Percentiles rank a stretch among this genome's conserved stretches.
These are phyloP conservation scores for Henckelia pumila DNA, from an alignment of 257 asterid species.

Conservation along the genomic window DNA sequence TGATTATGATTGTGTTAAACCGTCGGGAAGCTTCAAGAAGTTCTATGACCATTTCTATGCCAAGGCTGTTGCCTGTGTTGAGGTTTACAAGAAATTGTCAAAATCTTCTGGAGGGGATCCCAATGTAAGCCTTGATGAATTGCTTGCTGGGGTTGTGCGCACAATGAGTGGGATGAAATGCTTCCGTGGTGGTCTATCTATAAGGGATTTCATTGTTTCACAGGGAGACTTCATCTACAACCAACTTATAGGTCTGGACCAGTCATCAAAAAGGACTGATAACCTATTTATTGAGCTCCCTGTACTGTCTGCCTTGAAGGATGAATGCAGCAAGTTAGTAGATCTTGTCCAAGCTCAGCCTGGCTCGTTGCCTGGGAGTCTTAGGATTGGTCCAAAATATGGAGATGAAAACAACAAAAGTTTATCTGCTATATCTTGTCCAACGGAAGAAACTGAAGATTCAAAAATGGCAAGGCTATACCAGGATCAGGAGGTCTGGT, in stretches of 20 bases:
- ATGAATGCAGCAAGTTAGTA: slow-evolving; percentile 45
- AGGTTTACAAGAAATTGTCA: slow-evolving; percentile 73
- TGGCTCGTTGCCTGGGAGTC: slow-evolving; percentile 39
- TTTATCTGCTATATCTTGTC: slow-evolving; percentile 32
- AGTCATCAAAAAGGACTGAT: slow-evolving; percentile 60
- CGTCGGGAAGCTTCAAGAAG: slow-evolving; percentile 72
- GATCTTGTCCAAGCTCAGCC: slow-evolving; percentile 37
- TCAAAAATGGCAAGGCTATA: slow-evolving; percentile 68
- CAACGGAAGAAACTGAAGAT: slow-evolving; percentile 62
- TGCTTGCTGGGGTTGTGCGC: slow-evolving; percentile 89
- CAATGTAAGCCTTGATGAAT: slow-evolving; percentile 66
- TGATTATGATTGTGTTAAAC: slow-evolving; percentile 86
- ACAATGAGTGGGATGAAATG: slow-evolving; percentile 74
- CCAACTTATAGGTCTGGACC: slow-evolving; percentile 85
- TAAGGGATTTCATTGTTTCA: slow-evolving; percentile 75
- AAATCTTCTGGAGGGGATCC: slow-evolving; percentile 64
- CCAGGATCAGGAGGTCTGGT: slow-evolving; percentile 85
- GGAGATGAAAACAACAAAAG: slow-evolving; percentile 32
- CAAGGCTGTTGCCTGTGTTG: slow-evolving; percentile 74
- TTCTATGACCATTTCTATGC: slow-evolving; percentile 72
- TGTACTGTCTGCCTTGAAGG: slow-evolving; percentile 61
- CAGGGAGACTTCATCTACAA: slow-evolving; percentile 82
- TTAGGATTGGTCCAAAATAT: slow-evolving; percentile 52
- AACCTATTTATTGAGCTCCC: slow-evolving; percentile 55
- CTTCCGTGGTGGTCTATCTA: slow-evolving; percentile 61